These are phyloP conservation scores for Rhizopus delemar DNA, from an alignment of 371 early-diverging fungal genomes.

Conservation along the genomic window DNA sequence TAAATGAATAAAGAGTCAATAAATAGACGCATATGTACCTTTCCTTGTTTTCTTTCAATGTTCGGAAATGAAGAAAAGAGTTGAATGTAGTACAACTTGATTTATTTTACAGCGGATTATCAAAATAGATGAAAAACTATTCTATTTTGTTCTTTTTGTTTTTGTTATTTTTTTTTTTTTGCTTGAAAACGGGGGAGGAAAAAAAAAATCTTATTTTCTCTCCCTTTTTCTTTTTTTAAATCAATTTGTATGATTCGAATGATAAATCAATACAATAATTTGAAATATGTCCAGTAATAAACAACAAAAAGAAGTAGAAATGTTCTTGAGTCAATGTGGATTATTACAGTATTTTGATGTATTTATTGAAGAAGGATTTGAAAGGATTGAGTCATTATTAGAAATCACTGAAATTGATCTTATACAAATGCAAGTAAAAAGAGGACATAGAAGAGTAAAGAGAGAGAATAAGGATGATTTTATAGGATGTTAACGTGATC, in stretches of 20 bases:
- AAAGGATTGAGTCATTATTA: conserved; percentile 43
- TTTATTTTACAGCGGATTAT: no score
- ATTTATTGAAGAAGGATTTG: conserved; percentile 49
- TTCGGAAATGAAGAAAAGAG: no score
- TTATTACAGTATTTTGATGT: conserved; percentile 33
- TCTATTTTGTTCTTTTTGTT: no score
- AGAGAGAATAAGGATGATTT: background rate
- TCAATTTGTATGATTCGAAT: background rate
- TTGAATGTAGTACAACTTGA: no score
- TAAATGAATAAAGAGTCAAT: no score
- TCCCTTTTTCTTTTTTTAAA: no score
- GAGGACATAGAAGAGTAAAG: conserved; percentile 57
- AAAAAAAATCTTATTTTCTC: no score
- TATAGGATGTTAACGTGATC: background rate
- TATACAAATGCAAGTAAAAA: conserved; percentile 49
- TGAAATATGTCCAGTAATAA: background rate
- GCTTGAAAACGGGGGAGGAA: no score
- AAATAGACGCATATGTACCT: no score
- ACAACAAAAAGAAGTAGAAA: conserved; percentile 21
- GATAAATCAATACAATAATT: background rate
- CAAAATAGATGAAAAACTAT: no score
- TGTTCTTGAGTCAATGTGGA: conserved; percentile 31
- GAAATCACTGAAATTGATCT: conserved; percentile 55
- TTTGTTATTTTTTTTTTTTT: no score
- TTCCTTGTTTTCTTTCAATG: no score